phyloP scores from a whole-genome alignment of 2,329 filamentous ascomycete species.

The Xylariaceae sp. region DNA sequence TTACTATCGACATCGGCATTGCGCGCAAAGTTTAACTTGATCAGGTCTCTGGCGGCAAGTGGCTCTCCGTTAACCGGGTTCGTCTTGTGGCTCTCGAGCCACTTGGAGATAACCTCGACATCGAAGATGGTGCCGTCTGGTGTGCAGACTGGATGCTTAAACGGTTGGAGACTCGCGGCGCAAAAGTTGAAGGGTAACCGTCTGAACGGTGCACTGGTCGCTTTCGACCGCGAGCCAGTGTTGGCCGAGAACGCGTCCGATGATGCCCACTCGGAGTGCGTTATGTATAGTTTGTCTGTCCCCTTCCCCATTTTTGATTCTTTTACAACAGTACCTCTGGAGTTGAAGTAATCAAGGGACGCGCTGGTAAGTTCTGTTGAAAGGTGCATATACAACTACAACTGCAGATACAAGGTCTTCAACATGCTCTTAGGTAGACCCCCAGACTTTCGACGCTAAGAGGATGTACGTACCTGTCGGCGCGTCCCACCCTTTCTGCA shows the following conservation, averaged over 20 bases:
- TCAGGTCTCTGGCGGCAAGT: conserved; percentile 74
- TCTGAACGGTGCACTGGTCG: conserved; percentile 64
- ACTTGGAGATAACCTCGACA: conserved; percentile 85
- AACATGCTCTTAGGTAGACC: neutral
- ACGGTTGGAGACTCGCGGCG: conserved; percentile 91
- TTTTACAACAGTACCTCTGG: neutral
- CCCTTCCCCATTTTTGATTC: conserved; percentile 42
- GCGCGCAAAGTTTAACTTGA: conserved; percentile 85
- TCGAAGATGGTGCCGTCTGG: conserved; percentile 85
- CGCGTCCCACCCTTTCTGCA: no score
- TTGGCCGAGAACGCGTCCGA: conserved; percentile 82
- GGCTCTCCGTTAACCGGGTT: conserved; percentile 83
- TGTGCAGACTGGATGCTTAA: conserved; percentile 91
- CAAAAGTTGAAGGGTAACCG: conserved; percentile 97
- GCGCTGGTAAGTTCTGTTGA: neutral
- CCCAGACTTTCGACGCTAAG: no score
- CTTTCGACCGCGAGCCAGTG: conserved; percentile 55
- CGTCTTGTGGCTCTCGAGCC: conserved; percentile 89
- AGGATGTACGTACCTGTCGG: no score
- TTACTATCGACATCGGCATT: conserved; percentile 65
- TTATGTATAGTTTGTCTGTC: conserved; percentile 66
- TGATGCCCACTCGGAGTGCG: conserved; percentile 95
- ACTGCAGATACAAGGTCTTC: neutral
- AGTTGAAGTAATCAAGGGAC: neutral
- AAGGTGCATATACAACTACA: no score